Percentiles rank a stretch among this genome's conserved stretches.
Evolutionary conservation across 768 basidiomycete species (phyloP).

Genomic region (Cystofilobasidium capitatum): DNA sequence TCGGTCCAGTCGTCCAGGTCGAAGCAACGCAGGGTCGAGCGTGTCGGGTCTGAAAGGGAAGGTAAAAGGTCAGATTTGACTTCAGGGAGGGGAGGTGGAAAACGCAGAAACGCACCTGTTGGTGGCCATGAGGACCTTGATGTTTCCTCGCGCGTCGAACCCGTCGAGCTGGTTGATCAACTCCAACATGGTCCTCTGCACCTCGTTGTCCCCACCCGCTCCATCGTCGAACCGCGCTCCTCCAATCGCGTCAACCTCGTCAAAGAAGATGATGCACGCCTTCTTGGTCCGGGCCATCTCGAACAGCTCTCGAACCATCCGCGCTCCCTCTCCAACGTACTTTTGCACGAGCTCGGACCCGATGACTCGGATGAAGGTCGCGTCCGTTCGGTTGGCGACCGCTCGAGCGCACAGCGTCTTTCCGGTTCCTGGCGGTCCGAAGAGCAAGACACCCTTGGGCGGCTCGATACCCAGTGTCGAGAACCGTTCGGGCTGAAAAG

Average conservation of each 20-base stretch:
- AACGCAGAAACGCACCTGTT: slow-evolving; percentile 55
- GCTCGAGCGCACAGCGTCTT: slow-evolving; percentile 97
- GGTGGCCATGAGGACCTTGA: slow-evolving; percentile 99
- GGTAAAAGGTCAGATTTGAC: not conserved
- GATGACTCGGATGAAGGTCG: slow-evolving; percentile 97
- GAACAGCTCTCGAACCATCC: slow-evolving; percentile 97
- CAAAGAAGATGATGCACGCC: slow-evolving; percentile 99
- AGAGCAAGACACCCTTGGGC: slow-evolving; percentile 92
- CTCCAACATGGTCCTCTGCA: slow-evolving; percentile 98
- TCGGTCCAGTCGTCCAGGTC: slow-evolving; percentile 91
- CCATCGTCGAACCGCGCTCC: slow-evolving; percentile 97
- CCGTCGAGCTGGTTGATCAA: slow-evolving; percentile 97
- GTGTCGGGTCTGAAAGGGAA: slow-evolving; percentile 70
- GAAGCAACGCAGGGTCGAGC: slow-evolving; percentile 86
- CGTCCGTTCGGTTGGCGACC: slow-evolving; percentile 96
- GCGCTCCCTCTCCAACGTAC: slow-evolving; percentile 96
- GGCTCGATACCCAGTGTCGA: slow-evolving; percentile 98
- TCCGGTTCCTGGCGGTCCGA: slow-evolving; percentile 93
- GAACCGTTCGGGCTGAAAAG: slow-evolving; percentile 83
- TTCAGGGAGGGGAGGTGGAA: not conserved
- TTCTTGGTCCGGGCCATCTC: slow-evolving; percentile 99
- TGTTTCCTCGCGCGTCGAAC: slow-evolving; percentile 97
- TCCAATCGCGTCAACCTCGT: slow-evolving; percentile 96
- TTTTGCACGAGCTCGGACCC: slow-evolving; percentile 99
- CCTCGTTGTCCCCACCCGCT: slow-evolving; percentile 97